These are phyloP conservation scores for Leptographium wingfieldii DNA, from an alignment of 2,329 filamentous ascomycete genomes.

Conservation along the genomic window DNA sequence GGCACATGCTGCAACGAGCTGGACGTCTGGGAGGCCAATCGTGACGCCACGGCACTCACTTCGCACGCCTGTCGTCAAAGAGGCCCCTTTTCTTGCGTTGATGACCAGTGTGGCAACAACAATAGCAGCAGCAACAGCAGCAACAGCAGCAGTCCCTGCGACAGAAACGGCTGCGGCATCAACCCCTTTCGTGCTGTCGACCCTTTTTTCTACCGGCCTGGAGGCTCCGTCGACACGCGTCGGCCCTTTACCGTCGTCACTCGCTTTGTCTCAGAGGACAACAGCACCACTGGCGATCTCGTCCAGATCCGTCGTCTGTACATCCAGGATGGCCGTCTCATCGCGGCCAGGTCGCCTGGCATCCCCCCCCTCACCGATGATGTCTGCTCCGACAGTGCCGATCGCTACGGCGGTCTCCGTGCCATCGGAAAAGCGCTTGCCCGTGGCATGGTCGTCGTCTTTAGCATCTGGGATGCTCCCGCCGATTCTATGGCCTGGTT, in stretches of 20 bases:
- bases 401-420: slow-evolving; percentile 17
- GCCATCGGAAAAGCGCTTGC: slow-evolving; percentile 24
- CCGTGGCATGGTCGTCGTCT: slow-evolving; percentile 39
- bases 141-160: slow-evolving; percentile 15
- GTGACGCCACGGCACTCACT: slow-evolving; percentile 22
- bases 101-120: slow-evolving; percentile 12
- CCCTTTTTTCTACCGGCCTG: slow-evolving; percentile 15
- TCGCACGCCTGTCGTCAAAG: slow-evolving; percentile 28
- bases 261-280: slow-evolving; percentile 27
- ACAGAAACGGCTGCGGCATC: slow-evolving; percentile 20
- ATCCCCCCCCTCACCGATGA: slow-evolving; percentile 10
- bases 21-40: slow-evolving; percentile 34
- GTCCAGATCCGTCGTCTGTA: slow-evolving; percentile 33
- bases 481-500: slow-evolving; percentile 44
- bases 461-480: slow-evolving; percentile 44
- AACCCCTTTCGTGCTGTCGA: slow-evolving; percentile 22
- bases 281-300: slow-evolving; percentile 18
- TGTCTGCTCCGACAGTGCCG: slow-evolving; percentile 10
- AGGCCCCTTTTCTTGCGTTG: slow-evolving; percentile 23
- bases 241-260: slow-evolving; percentile 29
- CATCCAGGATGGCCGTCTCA: slow-evolving; percentile 32
- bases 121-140: slow-evolving; percentile 2
- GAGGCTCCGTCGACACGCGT: slow-evolving; percentile 16
- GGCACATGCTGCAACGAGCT: slow-evolving; percentile 33
- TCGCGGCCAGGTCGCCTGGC: slow-evolving; percentile 8